Percentiles rank a stretch among this genome's conserved stretches.
phyloP scores from a whole-genome alignment of 306 rosid genomes.

The Cucurbita ficifolia region DNA sequence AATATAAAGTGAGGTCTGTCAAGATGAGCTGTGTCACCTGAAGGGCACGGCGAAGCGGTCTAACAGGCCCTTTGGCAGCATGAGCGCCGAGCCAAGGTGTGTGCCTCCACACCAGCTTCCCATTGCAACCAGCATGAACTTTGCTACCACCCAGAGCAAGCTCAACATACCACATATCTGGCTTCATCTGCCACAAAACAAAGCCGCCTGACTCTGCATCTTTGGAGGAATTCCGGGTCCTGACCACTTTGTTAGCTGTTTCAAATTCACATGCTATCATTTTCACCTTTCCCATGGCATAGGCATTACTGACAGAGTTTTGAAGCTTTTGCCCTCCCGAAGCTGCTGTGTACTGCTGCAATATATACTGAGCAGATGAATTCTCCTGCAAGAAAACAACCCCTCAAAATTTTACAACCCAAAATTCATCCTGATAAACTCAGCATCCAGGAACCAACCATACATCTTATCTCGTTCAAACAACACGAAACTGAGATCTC shows the following conservation, averaged over 20 bases:
- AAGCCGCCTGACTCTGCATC: constrained; percentile 87
- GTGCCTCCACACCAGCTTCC: constrained; percentile 94
- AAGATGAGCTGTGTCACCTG: constrained; percentile 16
- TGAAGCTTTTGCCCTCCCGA: constrained; percentile 92
- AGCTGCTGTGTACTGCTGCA: constrained; percentile 95
- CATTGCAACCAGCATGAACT: constrained; percentile 98
- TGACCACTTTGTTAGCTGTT: constrained; percentile 69
- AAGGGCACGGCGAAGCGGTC: constrained; percentile 91
- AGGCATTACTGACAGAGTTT: constrained; percentile 60
- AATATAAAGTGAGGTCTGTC: not conserved
- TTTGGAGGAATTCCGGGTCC: constrained; percentile 60
- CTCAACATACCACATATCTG: constrained; percentile 98
- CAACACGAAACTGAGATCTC: not conserved
- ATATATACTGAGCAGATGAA: constrained; percentile 92
- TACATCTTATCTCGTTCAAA: not conserved
- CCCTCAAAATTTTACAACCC: not conserved
- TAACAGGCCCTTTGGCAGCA: constrained; percentile 93
- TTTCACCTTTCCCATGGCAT: constrained; percentile 95
- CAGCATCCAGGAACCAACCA: not conserved
- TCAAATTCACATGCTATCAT: constrained; percentile 96
- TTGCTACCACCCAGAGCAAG: constrained; percentile 97
- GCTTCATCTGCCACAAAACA: constrained; percentile 98
- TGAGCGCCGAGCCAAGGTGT: constrained; percentile 99
- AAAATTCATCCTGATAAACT: not conserved
- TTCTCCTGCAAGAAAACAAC: constrained; percentile 45